Percentiles rank a stretch among this genome's conserved stretches.
These are phyloP conservation scores for Kluyveromyces marxianus DNA, from an alignment of 1,139 yeast species.

Conservation along the genomic window DNA sequence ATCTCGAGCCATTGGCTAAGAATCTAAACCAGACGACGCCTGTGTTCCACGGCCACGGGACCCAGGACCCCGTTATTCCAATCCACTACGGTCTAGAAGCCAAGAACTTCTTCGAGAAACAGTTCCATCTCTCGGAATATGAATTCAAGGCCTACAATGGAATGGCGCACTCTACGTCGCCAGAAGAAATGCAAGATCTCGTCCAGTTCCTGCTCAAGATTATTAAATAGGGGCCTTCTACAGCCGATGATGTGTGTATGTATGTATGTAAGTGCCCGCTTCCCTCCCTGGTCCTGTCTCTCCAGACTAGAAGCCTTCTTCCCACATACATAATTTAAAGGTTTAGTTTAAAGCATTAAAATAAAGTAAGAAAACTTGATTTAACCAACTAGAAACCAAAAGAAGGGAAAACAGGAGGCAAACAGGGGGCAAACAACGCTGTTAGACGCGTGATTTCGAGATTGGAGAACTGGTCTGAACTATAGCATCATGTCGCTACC, in stretches of 20 bases:
- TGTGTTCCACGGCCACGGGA: conserved; percentile 85
- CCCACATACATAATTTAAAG: too few species aligned
- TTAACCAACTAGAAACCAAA: too few species aligned
- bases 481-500: conserved; percentile 23
- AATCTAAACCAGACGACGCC: conserved; percentile 56
- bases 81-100: conserved; percentile 44
- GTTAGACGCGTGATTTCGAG: too few species aligned
- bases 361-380: too few species aligned
- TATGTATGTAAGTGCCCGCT: too few species aligned
- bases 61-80: conserved; percentile 59
- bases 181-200: conserved; percentile 58
- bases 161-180: conserved; percentile 59
- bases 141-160: conserved; percentile 55
- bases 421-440: too few species aligned
- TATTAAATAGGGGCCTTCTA: too few species aligned
- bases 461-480: neutral
- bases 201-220: conserved; percentile 41
- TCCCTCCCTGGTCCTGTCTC: too few species aligned
- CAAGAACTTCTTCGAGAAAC: conserved; percentile 36
- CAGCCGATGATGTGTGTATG: too few species aligned
- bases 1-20: conserved; percentile 31
- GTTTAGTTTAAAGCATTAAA: too few species aligned
- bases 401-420: too few species aligned
- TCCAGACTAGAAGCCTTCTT: too few species aligned
- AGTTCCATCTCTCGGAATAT: conserved; percentile 35